Evolutionary conservation across 257 asterid species (phyloP), one percentile per base, ranked within the genome.

Genomic region (Rhazya stricta): DNA sequence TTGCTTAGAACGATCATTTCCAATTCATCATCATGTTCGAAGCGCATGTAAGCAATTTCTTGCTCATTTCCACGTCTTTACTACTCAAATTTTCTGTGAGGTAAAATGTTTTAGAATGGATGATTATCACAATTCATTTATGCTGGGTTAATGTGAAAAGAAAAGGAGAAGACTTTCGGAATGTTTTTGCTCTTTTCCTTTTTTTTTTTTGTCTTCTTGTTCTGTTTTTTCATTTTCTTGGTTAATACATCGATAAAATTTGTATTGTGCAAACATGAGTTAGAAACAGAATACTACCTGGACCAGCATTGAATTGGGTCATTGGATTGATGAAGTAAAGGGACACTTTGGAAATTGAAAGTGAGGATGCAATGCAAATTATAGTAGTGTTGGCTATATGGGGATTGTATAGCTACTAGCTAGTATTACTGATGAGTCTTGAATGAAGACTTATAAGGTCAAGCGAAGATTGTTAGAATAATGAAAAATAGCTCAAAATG

Each of bases 11-110:
- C 37, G 85, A 79, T 63, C 63, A 41, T 51, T 21, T 30, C 72
- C 37, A 42, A 61, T 68, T 23, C 58, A 11, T 65, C 83, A 79
- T 32, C 82, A 86, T 86, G 90, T 86, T 86, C 76, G 90, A 86
- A 78, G 90, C 90, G 63, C 90, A 86, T 77, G 90, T 86, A 80
- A 71, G 74, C 50, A 3, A 23, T 63, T n/a, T 16, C 30, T 16
- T 66, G 30, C 45, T 67, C 45, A 15, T 23, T 41, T 41, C n/a
- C 6, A 11, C 4, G 18, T 54, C 27, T 41, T 23, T 71, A 23
- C 15, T 50, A 10, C 43, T 48, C 41, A 18, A 54, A 25, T 37
- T 60, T 46, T 67, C 8, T 73, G 30, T 43, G 69, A 50, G 54
- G 5, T 25, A 65, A 25, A 25, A 29, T 56, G 56, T 45, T 69